phyloP scores from a whole-genome alignment of 2,329 filamentous ascomycete genomes.

The Alternaria longipes region DNA sequence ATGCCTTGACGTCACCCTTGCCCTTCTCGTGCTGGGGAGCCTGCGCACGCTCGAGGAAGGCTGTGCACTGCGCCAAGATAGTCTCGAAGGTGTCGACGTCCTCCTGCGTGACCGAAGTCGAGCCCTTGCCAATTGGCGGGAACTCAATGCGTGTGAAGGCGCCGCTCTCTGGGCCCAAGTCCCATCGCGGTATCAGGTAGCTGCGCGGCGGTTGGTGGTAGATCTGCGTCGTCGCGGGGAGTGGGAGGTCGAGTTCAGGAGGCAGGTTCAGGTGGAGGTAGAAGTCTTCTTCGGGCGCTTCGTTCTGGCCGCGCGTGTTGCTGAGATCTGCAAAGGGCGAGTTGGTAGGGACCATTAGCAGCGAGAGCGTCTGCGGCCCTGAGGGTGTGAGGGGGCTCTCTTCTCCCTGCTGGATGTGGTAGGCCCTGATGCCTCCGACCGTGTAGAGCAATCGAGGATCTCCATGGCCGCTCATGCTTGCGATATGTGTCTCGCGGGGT shows the following conservation, averaged over 20 bases:
- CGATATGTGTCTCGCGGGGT: constrained; percentile 22
- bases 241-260: constrained; percentile 89
- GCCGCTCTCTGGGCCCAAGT: constrained; percentile 84
- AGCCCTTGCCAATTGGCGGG: constrained; percentile 73
- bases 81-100: constrained; percentile 97
- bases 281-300: constrained; percentile 76
- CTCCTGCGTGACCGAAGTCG: constrained; percentile 76
- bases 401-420: constrained; percentile 87
- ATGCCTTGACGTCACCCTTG: constrained; percentile 56
- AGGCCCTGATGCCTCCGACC: constrained; percentile 86
- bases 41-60: constrained; percentile 85
- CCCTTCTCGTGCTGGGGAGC: constrained; percentile 60
- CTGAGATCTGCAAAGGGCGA: constrained; percentile 69
- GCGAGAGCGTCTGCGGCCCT: constrained; percentile 87
- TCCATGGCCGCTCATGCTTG: constrained; percentile 60
- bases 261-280: constrained; percentile 95
- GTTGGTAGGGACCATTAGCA: constrained; percentile 94
- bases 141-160: constrained; percentile 96
- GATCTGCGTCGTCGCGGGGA: constrained; percentile 95
- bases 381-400: constrained; percentile 84
- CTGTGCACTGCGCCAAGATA: constrained; percentile 96
- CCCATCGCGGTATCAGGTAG: constrained; percentile 96
- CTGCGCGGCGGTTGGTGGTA: constrained; percentile 93
- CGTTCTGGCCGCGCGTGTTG: constrained; percentile 65
- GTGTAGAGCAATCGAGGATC: constrained; percentile 66